Base-by-base conservation (phyloP, 2,329 filamentous ascomycete genomes). In the Curvularia lunata region DNA sequence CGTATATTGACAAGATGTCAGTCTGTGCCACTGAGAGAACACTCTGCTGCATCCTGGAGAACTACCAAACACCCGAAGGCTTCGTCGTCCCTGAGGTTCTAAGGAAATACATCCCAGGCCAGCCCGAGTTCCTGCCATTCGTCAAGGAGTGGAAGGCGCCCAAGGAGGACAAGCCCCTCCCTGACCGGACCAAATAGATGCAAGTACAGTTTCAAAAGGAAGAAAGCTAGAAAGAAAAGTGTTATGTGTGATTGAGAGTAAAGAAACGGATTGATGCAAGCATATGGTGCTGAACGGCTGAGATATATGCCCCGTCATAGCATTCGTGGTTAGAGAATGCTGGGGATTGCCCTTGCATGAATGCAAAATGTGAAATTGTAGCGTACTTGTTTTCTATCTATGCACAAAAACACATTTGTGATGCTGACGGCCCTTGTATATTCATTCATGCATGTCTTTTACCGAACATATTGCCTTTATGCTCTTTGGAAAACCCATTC, bases 31-130 rank as follows among this genome's bases (percentile, higher is more conserved):
- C 94, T 1, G 93, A 96, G 75, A 86, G 94, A 75, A 92, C 94
- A 0, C 84, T 98, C 48, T 98, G 95, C 84, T 97, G 94, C 76
- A 84, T 99, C 42, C 85, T 99, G 38, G 95, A 99, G 81, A 99
- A 98, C 80, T 98, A 94, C 79, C 95, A 99, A 82, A 95, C 89
- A 0, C 88, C 92, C 72, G 90, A 94, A 66, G 89, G 85, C 77
- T 68, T 73, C 64, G 67, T 60, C 18, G 75, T 78, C 4, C 75
- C 75, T 3, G 63, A 75, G 56, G 74, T 77, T 16, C 62, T 77
- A 52, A 59, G 67, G 51, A 77, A 76, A 79, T 98, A 96, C 77
- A 89, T 98, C 50, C 92, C 93, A 1, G 94, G 93, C 32, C 84
- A 91, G 40, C 92, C 92, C 1, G 92, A 94, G 48, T 97, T 97